These are phyloP conservation scores for Pestalotiopsis sp. DNA, from an alignment of 2,329 filamentous ascomycete species.

Conservation along the genomic window DNA sequence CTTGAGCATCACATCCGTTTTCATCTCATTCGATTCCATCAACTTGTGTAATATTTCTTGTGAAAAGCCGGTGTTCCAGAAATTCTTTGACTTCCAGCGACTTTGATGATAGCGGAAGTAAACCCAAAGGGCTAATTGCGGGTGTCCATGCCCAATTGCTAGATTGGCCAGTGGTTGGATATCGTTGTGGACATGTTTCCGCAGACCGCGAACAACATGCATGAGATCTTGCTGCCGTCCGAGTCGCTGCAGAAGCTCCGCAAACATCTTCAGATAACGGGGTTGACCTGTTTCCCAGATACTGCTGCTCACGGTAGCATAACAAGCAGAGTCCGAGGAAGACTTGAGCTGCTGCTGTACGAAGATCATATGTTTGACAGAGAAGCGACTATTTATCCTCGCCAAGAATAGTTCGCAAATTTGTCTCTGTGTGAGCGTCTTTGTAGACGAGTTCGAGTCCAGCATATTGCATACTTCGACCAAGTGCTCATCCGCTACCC, in stretches of 20 bases:
- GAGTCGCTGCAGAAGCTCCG: slow-evolving; percentile 23
- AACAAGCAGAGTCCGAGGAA: slow-evolving; percentile 13
- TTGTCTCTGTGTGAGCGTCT: slow-evolving; percentile 21
- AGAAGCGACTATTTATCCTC: slow-evolving; percentile 18
- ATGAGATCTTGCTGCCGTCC: slow-evolving; percentile 26
- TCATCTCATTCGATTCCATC: slow-evolving; percentile 16
- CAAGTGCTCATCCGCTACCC: slow-evolving; percentile 21
- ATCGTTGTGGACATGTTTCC: slow-evolving; percentile 16
- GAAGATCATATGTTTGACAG: slow-evolving; percentile 11
- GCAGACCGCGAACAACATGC: slow-evolving; percentile 20
- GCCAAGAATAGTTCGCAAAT: slow-evolving; percentile 29
- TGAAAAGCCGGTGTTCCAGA: slow-evolving; percentile 26
- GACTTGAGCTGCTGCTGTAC: slow-evolving; percentile 13
- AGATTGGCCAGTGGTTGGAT: slow-evolving; percentile 21
- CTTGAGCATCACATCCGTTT: slow-evolving; percentile 18
- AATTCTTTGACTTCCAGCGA: slow-evolving; percentile 12
- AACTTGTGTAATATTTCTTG: slow-evolving; percentile 22
- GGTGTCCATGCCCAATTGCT: slow-evolving; percentile 20
- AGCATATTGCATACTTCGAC: slow-evolving; percentile 21
- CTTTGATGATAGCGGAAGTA: slow-evolving; percentile 18
- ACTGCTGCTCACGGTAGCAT: slow-evolving; percentile 14
- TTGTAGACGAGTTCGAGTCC: slow-evolving; percentile 19
- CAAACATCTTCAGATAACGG: slow-evolving; percentile 20
- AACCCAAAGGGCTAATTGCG: slow-evolving; percentile 27
- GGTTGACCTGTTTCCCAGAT: slow-evolving; percentile 26